These are phyloP conservation scores for Phialophora expanda DNA, from an alignment of 2,329 filamentous ascomycete genomes.

Conservation along the genomic window DNA sequence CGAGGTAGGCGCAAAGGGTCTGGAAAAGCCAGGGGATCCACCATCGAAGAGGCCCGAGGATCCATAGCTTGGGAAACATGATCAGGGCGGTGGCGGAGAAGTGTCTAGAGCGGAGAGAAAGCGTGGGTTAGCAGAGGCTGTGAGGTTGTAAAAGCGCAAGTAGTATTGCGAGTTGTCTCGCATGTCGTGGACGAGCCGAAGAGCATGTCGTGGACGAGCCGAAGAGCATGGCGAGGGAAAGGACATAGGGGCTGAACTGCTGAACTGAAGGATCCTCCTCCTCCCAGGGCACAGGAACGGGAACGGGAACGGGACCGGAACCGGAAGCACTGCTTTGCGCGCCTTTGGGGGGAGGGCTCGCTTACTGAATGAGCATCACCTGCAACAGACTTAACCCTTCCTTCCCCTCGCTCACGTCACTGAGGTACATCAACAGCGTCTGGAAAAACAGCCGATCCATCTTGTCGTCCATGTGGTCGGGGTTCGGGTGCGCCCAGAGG, in stretches of 20 bases:
- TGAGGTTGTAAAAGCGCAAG: background rate
- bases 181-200: background rate
- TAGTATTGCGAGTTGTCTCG: too few species aligned
- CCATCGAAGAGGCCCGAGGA: conserved; percentile 32
- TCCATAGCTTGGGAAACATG: conserved; percentile 64
- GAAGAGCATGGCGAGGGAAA: background rate
- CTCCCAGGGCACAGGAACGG: background rate
- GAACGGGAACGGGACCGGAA: too few species aligned
- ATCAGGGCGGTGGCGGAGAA: conserved; percentile 60
- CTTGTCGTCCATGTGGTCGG: conserved; percentile 22
- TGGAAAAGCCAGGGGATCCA: conserved; percentile 31
- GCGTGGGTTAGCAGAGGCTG: background rate
- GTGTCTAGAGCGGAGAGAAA: conserved; percentile 19
- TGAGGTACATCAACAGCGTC: conserved; percentile 29
- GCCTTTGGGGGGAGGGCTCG: background rate
- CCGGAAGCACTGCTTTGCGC: too few species aligned
- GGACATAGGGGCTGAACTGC: too few species aligned
- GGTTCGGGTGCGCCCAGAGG: conserved; percentile 32
- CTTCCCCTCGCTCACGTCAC: conserved; percentile 28
- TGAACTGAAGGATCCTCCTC: too few species aligned
- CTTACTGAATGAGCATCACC: conserved; percentile 32
- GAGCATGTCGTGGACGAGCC: background rate
- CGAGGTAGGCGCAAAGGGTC: conserved; percentile 20
- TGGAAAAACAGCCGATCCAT: conserved; percentile 35
- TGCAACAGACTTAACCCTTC: conserved; percentile 22